Evolutionary conservation across 164 flowering plant genomes (phyloP), one percentile per base, ranked within the genome.

Genomic region (Euptelea pleiosperma): DNA sequence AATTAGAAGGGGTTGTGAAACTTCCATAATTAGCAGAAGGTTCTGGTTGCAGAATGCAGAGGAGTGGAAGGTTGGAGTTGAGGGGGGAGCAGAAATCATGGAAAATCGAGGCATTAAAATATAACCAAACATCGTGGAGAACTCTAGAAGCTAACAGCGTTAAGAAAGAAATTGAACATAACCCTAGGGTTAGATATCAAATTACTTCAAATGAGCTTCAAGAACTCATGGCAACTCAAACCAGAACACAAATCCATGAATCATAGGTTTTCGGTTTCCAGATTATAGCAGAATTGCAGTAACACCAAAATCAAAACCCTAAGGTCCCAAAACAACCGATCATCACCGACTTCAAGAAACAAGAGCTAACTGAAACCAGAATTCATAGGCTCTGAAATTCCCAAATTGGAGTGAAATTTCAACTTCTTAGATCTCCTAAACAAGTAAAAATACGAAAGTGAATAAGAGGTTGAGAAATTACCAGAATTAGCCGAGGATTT

Each of bases 401-500:
- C 16, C 37, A 41, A 33, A n/a, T 51, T 9, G 6, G 25, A 51
- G 5, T 2, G 37, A 28, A 8, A 2, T 8, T 16, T 14, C 11
- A 26, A 8, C 1, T 18, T 19, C 6, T 25, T 8, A 26, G 4
- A 55, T 5, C 14, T 8, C 34, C 9, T 10, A n/a, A 18, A 16
- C 18, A 14, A 16, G 12, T 16, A 14, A 12, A 28, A 28, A 28
- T 11, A 18, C 4, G 15, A 11, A 33, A 57, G 2, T 8, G 44
- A 52, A 9, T 6, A 40, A 61, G 35, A 54, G 7, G 4, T 36
- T 8, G 29, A 26, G 3, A 47, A 40, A 51, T 61, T 57, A 70
- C 70, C 74, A 52, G 63, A 33, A 48, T 24, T 3, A 35, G 43
- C 29, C 8, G 57, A 50, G n/a, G 47, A 8, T 29, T 56, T 28